A percentile compares a stretch with the other conserved stretches of the same genome.
Conservation (phyloP, 495 filamentous ascomycete genomes). For the Letharia columbiana region DNA sequence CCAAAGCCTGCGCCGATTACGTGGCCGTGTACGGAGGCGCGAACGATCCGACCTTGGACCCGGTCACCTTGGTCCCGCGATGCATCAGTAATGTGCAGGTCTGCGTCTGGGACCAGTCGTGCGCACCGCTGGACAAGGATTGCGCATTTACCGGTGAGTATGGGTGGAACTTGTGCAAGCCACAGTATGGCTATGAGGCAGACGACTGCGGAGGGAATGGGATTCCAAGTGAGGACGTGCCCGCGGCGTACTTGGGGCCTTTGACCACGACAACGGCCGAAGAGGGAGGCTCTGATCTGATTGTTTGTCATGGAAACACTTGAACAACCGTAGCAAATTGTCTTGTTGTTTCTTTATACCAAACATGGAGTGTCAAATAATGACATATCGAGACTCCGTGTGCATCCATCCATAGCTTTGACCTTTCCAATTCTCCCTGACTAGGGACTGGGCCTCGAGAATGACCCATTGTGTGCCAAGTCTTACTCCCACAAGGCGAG, state of each 20-base stretch:
- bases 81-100: conserved; percentile 10
- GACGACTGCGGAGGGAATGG: not conserved
- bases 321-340: too few species aligned
- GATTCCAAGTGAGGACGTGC: not conserved
- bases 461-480: too few species aligned
- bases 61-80: not conserved
- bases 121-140: not conserved
- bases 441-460: too few species aligned
- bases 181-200: not conserved
- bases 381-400: too few species aligned
- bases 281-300: not conserved
- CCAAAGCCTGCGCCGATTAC: conserved; percentile 7
- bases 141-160: conserved; percentile 2
- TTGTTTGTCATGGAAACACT: not conserved
- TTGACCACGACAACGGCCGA: not conserved
- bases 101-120: conserved; percentile 6
- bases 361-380: too few species aligned
- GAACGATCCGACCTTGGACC: not conserved
- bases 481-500: too few species aligned
- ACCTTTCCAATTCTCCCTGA: too few species aligned
- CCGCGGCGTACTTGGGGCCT: conserved; percentile 6
- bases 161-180: not conserved
- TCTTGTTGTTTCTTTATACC: not conserved
- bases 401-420: too few species aligned
- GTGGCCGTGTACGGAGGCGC: conserved; percentile 1